phyloP scores from a whole-genome alignment of 2,329 filamentous ascomycete genomes.

The Periconia sp. region DNA sequence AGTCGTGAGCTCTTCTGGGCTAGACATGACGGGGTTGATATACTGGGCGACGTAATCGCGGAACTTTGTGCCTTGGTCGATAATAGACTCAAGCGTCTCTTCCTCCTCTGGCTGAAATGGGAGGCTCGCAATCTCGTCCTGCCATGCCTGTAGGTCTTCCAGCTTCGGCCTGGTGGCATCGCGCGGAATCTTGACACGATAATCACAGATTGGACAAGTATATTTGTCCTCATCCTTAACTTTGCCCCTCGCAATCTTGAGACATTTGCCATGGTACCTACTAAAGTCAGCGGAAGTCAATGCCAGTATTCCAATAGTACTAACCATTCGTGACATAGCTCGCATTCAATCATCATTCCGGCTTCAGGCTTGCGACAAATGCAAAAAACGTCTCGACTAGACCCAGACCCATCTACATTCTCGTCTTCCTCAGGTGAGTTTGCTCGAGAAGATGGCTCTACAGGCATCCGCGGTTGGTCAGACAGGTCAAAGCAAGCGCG shows the following conservation, averaged over 20 bases:
- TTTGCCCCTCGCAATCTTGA: constrained; percentile 96
- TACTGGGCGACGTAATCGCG: constrained; percentile 80
- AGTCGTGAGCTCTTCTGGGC: constrained; percentile 83
- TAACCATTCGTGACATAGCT: constrained; percentile 96
- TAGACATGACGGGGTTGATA: constrained; percentile 81
- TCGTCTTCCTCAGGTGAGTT: constrained; percentile 64
- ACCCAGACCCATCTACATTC: constrained; percentile 53
- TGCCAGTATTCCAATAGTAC: constrained; percentile 36
- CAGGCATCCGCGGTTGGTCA: constrained; percentile 86
- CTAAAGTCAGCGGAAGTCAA: constrained; percentile 29
- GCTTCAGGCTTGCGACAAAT: constrained; percentile 93
- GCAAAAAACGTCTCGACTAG: constrained; percentile 85
- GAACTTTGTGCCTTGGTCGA: constrained; percentile 83
- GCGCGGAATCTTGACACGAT: constrained; percentile 93
- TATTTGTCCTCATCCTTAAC: constrained; percentile 99
- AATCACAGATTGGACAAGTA: constrained; percentile 97
- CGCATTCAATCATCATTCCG: constrained; percentile 99
- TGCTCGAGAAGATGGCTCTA: constrained; percentile 89
- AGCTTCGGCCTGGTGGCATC: constrained; percentile 95
- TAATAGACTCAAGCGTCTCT: constrained; percentile 81
- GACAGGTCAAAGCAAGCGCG: constrained; percentile 87
- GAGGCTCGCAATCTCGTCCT: constrained; percentile 77
- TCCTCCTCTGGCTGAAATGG: constrained; percentile 98
- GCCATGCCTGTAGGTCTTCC: constrained; percentile 84
- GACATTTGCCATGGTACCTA: constrained; percentile 96